Percentiles rank a stretch among this genome's conserved stretches.
phyloP scores from a whole-genome alignment of 2,329 filamentous ascomycete species.

The Cladobotryum protrusum region DNA sequence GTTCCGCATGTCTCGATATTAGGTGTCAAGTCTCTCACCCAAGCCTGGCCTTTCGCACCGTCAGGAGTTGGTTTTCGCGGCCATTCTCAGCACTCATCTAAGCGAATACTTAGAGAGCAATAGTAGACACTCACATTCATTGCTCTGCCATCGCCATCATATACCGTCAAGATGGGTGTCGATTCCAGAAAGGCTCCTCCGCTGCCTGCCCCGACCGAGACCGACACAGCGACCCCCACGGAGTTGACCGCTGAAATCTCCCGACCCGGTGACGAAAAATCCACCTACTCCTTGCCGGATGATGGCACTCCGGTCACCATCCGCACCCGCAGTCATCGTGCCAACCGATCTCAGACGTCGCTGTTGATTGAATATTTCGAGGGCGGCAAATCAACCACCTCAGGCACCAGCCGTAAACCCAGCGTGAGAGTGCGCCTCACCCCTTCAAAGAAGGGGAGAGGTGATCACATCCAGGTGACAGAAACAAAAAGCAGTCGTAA shows the following conservation, averaged over 20 bases:
- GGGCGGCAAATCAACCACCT: slow-evolving; percentile 57
- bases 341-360: slow-evolving; percentile 72
- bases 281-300: slow-evolving; percentile 73
- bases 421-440: slow-evolving; percentile 77
- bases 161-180: slow-evolving; percentile 45
- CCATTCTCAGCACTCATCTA: background rate
- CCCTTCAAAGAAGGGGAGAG: slow-evolving; percentile 62
- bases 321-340: slow-evolving; percentile 60
- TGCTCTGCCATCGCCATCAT: slow-evolving; percentile 3
- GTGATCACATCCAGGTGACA: slow-evolving; percentile 81
- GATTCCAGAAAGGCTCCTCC: slow-evolving; percentile 55
- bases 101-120: background rate
- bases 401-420: slow-evolving; percentile 62
- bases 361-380: slow-evolving; percentile 95
- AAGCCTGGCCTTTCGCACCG: background rate
- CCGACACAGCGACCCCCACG: slow-evolving; percentile 55
- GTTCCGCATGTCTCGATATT: slow-evolving; percentile 8
- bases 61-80: background rate
- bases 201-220: slow-evolving; percentile 73
- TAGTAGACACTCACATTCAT: slow-evolving; percentile 1
- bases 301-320: slow-evolving; percentile 92
- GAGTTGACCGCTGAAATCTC: slow-evolving; percentile 62
- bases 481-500: slow-evolving; percentile 70
- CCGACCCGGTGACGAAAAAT: slow-evolving; percentile 60
- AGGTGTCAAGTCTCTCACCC: slow-evolving; percentile 1